Conservation (phyloP, 1,284 basidiomycete species). For the Ustilago curta region DNA sequence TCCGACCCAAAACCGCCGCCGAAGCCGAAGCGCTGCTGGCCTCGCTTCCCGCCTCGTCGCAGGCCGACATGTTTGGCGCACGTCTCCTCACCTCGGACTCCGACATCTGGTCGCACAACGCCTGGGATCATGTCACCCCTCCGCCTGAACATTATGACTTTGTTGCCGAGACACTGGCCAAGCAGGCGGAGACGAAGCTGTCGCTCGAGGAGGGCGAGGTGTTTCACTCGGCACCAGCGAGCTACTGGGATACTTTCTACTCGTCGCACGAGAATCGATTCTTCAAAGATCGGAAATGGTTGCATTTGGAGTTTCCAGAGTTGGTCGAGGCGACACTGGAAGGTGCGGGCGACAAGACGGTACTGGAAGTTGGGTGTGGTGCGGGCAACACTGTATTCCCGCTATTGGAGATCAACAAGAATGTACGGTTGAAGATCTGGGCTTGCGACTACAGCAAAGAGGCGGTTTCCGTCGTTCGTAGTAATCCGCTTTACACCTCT, state of each 20-base stretch:
- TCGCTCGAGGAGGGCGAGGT: constrained; percentile 46
- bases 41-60: not conserved
- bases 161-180: constrained; percentile 45
- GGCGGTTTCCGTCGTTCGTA: constrained; percentile 89
- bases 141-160: constrained; percentile 51
- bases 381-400: constrained; percentile 94
- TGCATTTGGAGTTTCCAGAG: constrained; percentile 67
- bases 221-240: constrained; percentile 56
- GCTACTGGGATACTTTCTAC: constrained; percentile 67
- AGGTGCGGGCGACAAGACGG: constrained; percentile 40
- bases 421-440: constrained; percentile 79
- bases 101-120: constrained; percentile 63
- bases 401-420: constrained; percentile 82
- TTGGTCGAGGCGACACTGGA: constrained; percentile 53
- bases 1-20: constrained; percentile 47
- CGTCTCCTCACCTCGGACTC: constrained; percentile 45
- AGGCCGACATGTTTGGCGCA: constrained; percentile 48
- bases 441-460: constrained; percentile 93
- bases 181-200: constrained; percentile 57
- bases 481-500: constrained; percentile 37
- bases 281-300: constrained; percentile 68
- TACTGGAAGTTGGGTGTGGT: constrained; percentile 67
- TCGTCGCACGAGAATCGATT: constrained; percentile 63
- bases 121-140: constrained; percentile 66
- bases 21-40: constrained; percentile 49